These are phyloP conservation scores for Oxyria digyna DNA, from an alignment of 148 eudicot species.

Conservation along the genomic window DNA sequence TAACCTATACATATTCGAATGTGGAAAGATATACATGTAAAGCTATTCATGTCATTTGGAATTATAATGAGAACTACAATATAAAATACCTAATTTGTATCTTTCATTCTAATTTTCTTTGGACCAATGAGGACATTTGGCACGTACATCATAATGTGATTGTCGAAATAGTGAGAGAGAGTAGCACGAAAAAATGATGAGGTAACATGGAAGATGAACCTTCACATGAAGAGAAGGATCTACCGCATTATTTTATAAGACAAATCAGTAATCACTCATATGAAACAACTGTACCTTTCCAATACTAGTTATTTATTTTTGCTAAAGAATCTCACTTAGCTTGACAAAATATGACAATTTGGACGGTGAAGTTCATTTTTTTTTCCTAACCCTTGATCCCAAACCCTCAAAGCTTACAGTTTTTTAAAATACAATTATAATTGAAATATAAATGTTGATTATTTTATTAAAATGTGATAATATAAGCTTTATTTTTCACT, in stretches of 20 bases:
- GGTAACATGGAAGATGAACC: constrained; percentile 6
- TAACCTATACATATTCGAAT: too few relatives aligned
- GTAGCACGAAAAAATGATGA: background rate
- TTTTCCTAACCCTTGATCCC: too few relatives aligned
- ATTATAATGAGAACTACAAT: background rate
- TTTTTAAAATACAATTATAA: too few relatives aligned
- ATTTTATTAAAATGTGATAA: too few relatives aligned
- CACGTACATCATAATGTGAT: background rate
- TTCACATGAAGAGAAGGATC: background rate
- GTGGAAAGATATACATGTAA: too few relatives aligned
- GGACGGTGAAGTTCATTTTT: background rate
- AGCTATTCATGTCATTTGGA: too few relatives aligned
- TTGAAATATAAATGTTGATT: too few relatives aligned
- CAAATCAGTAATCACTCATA: background rate
- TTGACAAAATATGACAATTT: background rate
- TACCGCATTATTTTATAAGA: background rate
- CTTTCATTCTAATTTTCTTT: background rate
- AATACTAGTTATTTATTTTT: background rate
- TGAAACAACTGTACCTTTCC: background rate
- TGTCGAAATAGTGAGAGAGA: background rate
- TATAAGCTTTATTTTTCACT: too few relatives aligned
- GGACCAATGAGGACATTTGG: background rate
- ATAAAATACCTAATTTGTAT: background rate
- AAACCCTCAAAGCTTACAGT: too few relatives aligned
- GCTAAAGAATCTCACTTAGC: background rate